phyloP scores from a whole-genome alignment of 352 stramenopile species.

The Pythium dissimile region DNA sequence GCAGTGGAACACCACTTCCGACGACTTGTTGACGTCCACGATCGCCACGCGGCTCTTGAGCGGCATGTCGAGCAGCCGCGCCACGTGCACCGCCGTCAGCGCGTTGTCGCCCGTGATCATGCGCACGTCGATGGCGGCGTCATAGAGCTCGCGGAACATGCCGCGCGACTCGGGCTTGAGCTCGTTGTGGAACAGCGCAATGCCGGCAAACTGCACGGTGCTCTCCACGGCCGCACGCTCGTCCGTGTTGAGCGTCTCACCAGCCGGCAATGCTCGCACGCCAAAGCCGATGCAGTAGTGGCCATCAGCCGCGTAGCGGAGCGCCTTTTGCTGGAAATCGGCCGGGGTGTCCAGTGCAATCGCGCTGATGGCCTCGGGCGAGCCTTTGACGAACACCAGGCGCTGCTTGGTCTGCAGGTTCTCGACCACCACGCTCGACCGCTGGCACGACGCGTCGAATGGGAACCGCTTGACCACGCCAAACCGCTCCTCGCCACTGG shows the following conservation, averaged over 20 bases:
- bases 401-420: conserved; percentile 30
- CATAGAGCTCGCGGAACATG: conserved; percentile 64
- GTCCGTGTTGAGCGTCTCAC: conserved; percentile 9
- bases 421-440: conserved; percentile 45
- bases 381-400: conserved; percentile 51
- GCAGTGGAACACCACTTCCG: conserved; percentile 26
- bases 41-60: conserved; percentile 38
- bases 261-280: conserved; percentile 24
- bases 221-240: conserved; percentile 47
- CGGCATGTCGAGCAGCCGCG: conserved; percentile 35
- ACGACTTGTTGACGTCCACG: conserved; percentile 30
- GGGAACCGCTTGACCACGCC: conserved; percentile 47
- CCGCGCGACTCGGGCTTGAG: conserved; percentile 65
- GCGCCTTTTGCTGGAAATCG: conserved; percentile 44
- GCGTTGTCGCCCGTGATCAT: conserved; percentile 85
- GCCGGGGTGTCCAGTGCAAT: conserved; percentile 34
- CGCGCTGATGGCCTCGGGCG: conserved; percentile 34
- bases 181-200: conserved; percentile 83
- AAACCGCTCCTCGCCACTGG: too few species aligned
- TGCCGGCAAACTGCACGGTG: conserved; percentile 54
- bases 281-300: conserved; percentile 62
- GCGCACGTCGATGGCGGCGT: conserved; percentile 53
- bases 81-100: conserved; percentile 44
- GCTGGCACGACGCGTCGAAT: conserved; percentile 46
- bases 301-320: conserved; percentile 47